Evolutionary conservation across 2,329 filamentous ascomycete genomes (phyloP).

Genomic region (Colletotrichum karsti): DNA sequence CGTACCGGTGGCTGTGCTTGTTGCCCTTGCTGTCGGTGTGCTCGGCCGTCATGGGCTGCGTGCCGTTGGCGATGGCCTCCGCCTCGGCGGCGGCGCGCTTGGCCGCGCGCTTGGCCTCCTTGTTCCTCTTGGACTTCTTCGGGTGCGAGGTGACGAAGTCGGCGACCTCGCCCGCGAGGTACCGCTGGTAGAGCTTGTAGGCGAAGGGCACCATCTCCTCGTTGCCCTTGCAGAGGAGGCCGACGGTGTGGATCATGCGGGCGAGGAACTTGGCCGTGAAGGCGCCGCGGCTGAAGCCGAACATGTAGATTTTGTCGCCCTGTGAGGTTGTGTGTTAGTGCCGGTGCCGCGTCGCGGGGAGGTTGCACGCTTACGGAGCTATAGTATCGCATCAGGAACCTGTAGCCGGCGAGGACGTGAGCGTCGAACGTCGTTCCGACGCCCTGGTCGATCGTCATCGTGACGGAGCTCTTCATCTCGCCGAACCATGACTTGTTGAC

Average conservation of each 20-base stretch:
- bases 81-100: not conserved
- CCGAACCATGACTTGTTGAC: slow-evolving; percentile 47
- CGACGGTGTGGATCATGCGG: slow-evolving; percentile 58
- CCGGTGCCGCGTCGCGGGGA: accelerated
- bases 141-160: slow-evolving; percentile 37
- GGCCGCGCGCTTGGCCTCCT: slow-evolving; percentile 25
- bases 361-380: slow-evolving; percentile 39
- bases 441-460: slow-evolving; percentile 50
- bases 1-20: slow-evolving; percentile 33
- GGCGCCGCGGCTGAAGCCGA: slow-evolving; percentile 61
- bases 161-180: slow-evolving; percentile 47
- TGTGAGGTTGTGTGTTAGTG: slow-evolving; percentile 26
- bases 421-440: slow-evolving; percentile 57
- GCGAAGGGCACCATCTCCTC: slow-evolving; percentile 63
- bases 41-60: not conserved
- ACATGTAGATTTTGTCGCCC: slow-evolving; percentile 61
- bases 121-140: slow-evolving; percentile 21
- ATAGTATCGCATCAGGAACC: slow-evolving; percentile 64
- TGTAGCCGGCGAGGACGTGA: slow-evolving; percentile 61
- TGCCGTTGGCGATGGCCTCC: not conserved
- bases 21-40: slow-evolving; percentile 1
- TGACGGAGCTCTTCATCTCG: slow-evolving; percentile 43
- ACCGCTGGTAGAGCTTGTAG: slow-evolving; percentile 52
- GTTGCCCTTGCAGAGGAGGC: slow-evolving; percentile 58
- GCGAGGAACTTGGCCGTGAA: slow-evolving; percentile 63